Base-by-base conservation (phyloP, 129 eudicot species). In the Erigeron canadensis region DNA sequence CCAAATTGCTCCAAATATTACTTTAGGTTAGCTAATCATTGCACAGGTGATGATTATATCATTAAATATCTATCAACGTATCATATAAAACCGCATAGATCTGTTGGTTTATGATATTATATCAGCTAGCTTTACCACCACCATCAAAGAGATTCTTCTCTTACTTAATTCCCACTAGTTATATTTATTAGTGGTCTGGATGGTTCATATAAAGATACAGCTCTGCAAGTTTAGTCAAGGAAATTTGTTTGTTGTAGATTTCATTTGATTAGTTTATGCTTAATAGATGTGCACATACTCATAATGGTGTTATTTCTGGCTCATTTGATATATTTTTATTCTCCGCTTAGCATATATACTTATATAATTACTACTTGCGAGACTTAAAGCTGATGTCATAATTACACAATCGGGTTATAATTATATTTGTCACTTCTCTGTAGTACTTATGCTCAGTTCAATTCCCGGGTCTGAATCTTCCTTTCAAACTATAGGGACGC, bases 91-190 rank as follows among this genome's bases (percentile, higher is more conserved):
- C 60, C 63, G 41, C 69, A 53, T 53, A 54, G 60, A 65, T 67
- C 59, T 79, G 34, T 38, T 69, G n/a, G 74, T 65, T 73, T 70
- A 75, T 61, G 68, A 82, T 82, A 82, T 72, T 69, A 57, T 65
- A 79, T 70, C 73, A 47, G 50, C 63, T 74, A 75, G 79, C 80
- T 80, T 86, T 85, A 69, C 74, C 72, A 62, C 77, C 77, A 73
- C 78, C 71, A 63, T 63, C 43, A 21, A 73, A 73, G 42, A 74
- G 60, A 74, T 63, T 74, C 71, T 64, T 74, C 71, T 17, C 64
- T 72, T 73, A 47, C 23, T 63, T n/a, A n/a, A n/a, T n/a, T 63
- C 81, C 88, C 91, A 84, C 91, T 83, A 50, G 73, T 28, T 34
- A 59, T 75, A 37, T n/a, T 75, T 62, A 62, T 73, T 63, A 63